Conservation (phyloP, 352 stramenopile species). For the Phytophthora fragariaefolia region DNA sequence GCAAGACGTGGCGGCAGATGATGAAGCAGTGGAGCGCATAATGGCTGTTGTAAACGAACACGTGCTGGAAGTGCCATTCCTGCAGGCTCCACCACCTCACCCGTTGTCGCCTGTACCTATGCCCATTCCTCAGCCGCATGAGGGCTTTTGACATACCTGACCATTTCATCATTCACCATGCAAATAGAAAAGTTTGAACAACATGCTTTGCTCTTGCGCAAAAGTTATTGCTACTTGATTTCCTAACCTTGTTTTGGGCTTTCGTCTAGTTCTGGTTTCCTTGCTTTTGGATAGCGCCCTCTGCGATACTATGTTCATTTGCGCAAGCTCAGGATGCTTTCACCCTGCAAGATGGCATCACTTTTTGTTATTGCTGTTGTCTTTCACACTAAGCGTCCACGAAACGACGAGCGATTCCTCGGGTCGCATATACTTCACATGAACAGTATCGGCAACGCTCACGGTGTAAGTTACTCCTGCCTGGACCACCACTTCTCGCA, state of each 20-base stretch:
- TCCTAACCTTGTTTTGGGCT: conserved; percentile 33
- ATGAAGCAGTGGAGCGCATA: conserved; percentile 35
- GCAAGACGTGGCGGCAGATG: conserved; percentile 5
- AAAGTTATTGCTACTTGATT: conserved; percentile 26
- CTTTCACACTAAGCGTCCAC: conserved; percentile 59
- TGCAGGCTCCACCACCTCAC: conserved; percentile 31
- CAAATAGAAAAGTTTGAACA: conserved; percentile 36
- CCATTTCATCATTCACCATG: conserved; percentile 18
- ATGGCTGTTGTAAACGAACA: conserved; percentile 51
- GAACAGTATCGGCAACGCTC: conserved; percentile 48
- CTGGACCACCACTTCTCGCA: conserved; percentile 60
- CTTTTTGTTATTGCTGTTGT: conserved; percentile 27
- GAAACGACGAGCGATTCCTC: conserved; percentile 56
- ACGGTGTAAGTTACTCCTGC: conserved; percentile 53
- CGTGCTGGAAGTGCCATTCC: conserved; percentile 51
- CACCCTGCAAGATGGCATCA: conserved; percentile 13
- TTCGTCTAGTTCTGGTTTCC: conserved; percentile 23
- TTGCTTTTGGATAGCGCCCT: conserved; percentile 27
- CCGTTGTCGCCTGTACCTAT: conserved; percentile 31
- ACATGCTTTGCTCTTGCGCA: conserved; percentile 10
- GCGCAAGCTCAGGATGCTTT: conserved; percentile 17
- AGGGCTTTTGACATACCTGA: conserved; percentile 36
- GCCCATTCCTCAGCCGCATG: conserved; percentile 17
- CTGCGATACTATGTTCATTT: conserved; percentile 41
- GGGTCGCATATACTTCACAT: conserved; percentile 53